Percentiles rank a stretch among this genome's conserved stretches.
phyloP scores from a whole-genome alignment of 179 eudicot genomes.

The Heliamphora pulchella region DNA sequence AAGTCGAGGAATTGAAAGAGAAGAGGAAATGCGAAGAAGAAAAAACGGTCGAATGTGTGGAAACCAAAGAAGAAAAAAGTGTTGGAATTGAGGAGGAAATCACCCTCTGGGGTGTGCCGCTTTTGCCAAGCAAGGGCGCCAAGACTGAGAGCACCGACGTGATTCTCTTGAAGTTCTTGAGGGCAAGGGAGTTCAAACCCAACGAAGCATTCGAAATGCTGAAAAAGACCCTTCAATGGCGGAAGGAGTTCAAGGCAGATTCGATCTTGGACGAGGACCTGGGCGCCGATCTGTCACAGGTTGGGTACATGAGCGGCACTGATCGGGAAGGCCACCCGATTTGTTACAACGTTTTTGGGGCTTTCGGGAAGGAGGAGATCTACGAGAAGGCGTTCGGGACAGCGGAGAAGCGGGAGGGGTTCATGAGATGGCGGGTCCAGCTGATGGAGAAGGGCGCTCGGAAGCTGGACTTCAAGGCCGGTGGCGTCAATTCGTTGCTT shows the following conservation, averaged over 20 bases:
- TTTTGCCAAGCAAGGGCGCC: conserved; percentile 40
- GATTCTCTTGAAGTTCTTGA: conserved; percentile 48
- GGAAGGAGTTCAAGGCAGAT: conserved; percentile 44
- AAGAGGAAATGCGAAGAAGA: not conserved
- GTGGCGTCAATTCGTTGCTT: conserved; percentile 46
- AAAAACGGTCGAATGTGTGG: conserved; percentile 6
- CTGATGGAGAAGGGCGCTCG: conserved; percentile 51
- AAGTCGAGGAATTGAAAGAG: not conserved
- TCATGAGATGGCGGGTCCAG: conserved; percentile 62
- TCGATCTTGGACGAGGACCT: conserved; percentile 43
- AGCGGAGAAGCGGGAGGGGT: conserved; percentile 43
- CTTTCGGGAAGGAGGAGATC: conserved; percentile 37
- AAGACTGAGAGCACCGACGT: conserved; percentile 36
- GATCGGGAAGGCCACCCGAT: conserved; percentile 57
- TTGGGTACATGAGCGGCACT: conserved; percentile 43
- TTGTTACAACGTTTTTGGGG: conserved; percentile 65
- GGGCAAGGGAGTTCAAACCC: conserved; percentile 64
- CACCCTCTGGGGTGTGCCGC: conserved; percentile 58
- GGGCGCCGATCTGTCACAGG: conserved; percentile 32
- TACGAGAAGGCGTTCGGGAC: conserved; percentile 45
- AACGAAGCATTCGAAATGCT: conserved; percentile 57
- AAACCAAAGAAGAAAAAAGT: not conserved
- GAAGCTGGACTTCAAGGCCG: conserved; percentile 53
- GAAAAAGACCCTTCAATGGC: conserved; percentile 51
- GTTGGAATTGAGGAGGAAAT: conserved; percentile 19